Conservation (phyloP, 176 grass and related monocot species). For the Tuctoria greenei region DNA sequence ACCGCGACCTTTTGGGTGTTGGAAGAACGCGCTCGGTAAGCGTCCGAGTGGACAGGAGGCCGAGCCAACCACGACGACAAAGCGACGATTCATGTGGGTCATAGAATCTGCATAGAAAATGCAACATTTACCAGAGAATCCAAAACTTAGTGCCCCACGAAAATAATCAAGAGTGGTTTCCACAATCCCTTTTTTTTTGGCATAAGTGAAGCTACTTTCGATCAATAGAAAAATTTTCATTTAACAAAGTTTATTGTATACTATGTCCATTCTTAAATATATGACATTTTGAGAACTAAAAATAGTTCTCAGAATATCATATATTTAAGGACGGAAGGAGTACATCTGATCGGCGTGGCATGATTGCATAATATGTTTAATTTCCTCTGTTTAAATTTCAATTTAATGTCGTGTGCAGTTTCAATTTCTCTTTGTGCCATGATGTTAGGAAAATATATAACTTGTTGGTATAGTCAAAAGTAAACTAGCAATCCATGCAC, state of each 20-base stretch:
- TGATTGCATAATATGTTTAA: too few relatives aligned
- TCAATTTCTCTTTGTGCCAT: neutral
- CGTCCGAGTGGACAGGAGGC: conserved; percentile 14
- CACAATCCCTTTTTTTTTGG: neutral
- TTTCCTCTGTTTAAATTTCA: too few relatives aligned
- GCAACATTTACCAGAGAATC: neutral
- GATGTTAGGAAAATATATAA: neutral
- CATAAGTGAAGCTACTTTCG: neutral
- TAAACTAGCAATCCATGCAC: neutral
- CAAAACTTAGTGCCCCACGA: neutral
- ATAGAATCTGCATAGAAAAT: conserved; percentile 5
- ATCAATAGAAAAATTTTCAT: too few relatives aligned
- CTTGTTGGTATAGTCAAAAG: neutral
- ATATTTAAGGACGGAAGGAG: too few relatives aligned
- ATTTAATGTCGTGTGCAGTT: too few relatives aligned
- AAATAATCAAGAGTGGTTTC: neutral
- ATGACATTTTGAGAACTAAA: too few relatives aligned
- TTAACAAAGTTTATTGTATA: too few relatives aligned
- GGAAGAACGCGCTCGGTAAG: neutral
- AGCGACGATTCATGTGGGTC: conserved; percentile 15
- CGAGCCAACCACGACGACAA: conserved; percentile 19
- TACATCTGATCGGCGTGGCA: too few relatives aligned
- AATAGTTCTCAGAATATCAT: too few relatives aligned
- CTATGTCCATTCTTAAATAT: too few relatives aligned
- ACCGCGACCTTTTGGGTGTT: neutral